Conservation (phyloP, 306 rosid genomes). For the cucumber (Cucumis sativus) region DNA sequence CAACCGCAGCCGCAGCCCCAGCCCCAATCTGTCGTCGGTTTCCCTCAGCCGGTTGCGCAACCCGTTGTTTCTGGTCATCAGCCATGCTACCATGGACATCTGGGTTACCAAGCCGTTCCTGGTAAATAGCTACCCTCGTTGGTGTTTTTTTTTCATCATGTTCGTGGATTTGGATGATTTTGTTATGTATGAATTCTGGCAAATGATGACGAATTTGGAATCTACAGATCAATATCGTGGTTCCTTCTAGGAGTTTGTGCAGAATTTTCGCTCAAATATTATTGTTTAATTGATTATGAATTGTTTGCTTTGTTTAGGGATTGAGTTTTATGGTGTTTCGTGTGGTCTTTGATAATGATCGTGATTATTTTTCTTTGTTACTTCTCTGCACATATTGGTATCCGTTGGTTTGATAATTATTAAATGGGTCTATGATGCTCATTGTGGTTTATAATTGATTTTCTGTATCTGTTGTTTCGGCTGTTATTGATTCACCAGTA, state of each 20-base stretch:
- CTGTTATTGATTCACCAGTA: not conserved
- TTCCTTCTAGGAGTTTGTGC: not conserved
- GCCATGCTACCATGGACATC: conserved; percentile 17
- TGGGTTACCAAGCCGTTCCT: conserved; percentile 33
- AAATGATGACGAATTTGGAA: not conserved
- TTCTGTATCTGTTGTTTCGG: not conserved
- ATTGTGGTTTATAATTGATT: not conserved
- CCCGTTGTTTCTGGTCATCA: conserved; percentile 14
- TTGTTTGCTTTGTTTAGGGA: not conserved
- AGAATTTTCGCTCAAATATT: not conserved
- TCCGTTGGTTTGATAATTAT: not conserved
- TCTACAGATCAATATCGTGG: not conserved
- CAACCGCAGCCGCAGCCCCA: conserved; percentile 23
- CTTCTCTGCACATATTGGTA: not conserved
- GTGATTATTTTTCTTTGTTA: not conserved
- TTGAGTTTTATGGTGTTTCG: not conserved
- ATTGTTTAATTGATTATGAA: not conserved
- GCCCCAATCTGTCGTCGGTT: conserved; percentile 24
- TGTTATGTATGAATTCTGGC: not conserved
- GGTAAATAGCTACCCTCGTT: conserved; percentile 14
- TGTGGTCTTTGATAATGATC: not conserved
- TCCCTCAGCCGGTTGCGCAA: conserved; percentile 37
- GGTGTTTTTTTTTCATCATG: not conserved
- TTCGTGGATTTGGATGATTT: not conserved
- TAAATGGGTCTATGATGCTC: conserved; percentile 1